Conservation (phyloP, 2,329 filamentous ascomycete genomes). For the Calonectria hongkongensis region DNA sequence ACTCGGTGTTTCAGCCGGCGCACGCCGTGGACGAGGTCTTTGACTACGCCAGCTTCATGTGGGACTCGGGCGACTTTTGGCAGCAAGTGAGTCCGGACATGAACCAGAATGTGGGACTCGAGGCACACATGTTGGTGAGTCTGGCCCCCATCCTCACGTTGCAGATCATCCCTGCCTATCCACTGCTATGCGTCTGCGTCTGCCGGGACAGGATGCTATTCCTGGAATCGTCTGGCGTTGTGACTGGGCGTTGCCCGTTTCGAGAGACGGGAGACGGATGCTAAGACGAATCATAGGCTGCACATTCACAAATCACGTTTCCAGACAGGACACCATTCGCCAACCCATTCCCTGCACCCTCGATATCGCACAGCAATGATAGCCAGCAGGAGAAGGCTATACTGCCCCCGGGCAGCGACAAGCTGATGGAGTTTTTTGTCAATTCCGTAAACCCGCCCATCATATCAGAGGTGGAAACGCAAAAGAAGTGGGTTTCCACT, state of each 20-base stretch:
- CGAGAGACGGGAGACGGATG: not conserved
- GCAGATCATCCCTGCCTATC: slow-evolving; percentile 31
- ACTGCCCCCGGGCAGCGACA: slow-evolving; percentile 45
- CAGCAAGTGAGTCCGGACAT: slow-evolving; percentile 56
- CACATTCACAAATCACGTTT: slow-evolving; percentile 51
- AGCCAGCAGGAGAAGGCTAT: slow-evolving; percentile 37
- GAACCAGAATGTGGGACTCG: slow-evolving; percentile 50
- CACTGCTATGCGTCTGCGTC: slow-evolving; percentile 34
- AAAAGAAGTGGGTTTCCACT: slow-evolving; percentile 70
- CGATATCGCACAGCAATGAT: slow-evolving; percentile 48
- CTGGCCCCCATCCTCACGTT: slow-evolving; percentile 13
- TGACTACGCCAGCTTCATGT: slow-evolving; percentile 70
- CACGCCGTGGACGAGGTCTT: slow-evolving; percentile 65
- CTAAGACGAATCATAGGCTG: slow-evolving; percentile 31
- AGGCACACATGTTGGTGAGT: slow-evolving; percentile 50
- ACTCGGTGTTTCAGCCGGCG: slow-evolving; percentile 51
- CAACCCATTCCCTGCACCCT: slow-evolving; percentile 48
- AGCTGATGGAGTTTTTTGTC: slow-evolving; percentile 69
- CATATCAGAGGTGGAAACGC: slow-evolving; percentile 71
- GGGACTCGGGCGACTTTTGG: slow-evolving; percentile 63
- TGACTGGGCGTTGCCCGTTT: not conserved
- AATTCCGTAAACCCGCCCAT: slow-evolving; percentile 71
- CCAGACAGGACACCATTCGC: slow-evolving; percentile 49
- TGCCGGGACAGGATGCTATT: not conserved
- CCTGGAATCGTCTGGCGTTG: not conserved